A percentile compares a stretch with the other conserved stretches of the same genome.
phyloP scores from a whole-genome alignment of 805 yeast species.

The Komagataella phaffii region DNA sequence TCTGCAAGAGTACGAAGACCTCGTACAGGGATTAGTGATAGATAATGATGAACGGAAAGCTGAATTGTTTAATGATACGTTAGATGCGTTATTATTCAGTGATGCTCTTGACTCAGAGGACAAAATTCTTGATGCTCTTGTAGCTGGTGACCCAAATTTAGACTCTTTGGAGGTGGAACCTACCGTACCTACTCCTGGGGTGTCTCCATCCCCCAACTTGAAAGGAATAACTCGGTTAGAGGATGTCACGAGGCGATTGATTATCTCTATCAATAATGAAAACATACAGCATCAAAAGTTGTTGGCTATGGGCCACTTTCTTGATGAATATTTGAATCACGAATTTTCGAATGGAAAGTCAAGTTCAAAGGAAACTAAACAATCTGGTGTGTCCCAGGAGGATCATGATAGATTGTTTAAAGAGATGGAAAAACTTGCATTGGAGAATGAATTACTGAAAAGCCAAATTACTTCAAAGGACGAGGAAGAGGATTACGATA shows the following conservation, averaged over 20 bases:
- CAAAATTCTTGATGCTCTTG: slow-evolving; percentile 11
- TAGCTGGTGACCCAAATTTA: slow-evolving; percentile 14
- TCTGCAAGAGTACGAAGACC: slow-evolving; percentile 16
- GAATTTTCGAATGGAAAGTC: neutral
- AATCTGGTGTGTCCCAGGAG: neutral
- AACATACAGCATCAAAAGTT: slow-evolving; percentile 46
- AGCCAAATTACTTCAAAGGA: neutral
- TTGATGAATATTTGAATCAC: slow-evolving; percentile 27
- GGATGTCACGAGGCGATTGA: slow-evolving; percentile 37
- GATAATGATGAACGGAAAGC: slow-evolving; percentile 14
- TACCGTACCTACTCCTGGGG: slow-evolving; percentile 4
- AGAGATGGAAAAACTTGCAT: neutral
- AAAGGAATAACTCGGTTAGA: slow-evolving; percentile 43
- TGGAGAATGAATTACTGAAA: neutral
- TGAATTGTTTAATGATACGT: slow-evolving; percentile 18
- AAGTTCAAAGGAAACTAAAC: neutral
- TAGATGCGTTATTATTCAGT: slow-evolving; percentile 22
- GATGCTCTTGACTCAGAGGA: slow-evolving; percentile 20
- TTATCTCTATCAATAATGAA: slow-evolving; percentile 41
- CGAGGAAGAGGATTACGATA: neutral
- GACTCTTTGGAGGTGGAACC: slow-evolving; percentile 3
- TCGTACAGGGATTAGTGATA: slow-evolving; percentile 12
- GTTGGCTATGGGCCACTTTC: slow-evolving; percentile 37
- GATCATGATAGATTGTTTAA: neutral
- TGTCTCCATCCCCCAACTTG: slow-evolving; percentile 19